phyloP scores from a whole-genome alignment of 345 rosid genomes.

The Eutrema japonicum region DNA sequence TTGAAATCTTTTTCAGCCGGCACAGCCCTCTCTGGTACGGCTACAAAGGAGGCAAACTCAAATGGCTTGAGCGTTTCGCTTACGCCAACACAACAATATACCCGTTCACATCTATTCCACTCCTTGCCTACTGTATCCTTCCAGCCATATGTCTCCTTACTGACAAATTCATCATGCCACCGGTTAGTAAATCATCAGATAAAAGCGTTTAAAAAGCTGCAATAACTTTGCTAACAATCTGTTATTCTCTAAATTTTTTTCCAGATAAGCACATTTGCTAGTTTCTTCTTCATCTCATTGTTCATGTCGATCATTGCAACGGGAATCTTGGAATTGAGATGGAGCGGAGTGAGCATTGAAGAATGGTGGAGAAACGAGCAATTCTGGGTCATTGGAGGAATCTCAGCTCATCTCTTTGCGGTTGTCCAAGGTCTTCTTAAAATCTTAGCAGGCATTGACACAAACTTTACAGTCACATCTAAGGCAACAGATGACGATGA shows the following conservation, averaged over 20 bases:
- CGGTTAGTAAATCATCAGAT: constrained; percentile 51
- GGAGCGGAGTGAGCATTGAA: constrained; percentile 99
- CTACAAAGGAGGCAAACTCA: constrained; percentile 89
- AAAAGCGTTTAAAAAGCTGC: not conserved
- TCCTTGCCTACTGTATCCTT: constrained; percentile 87
- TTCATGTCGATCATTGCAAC: constrained; percentile 82
- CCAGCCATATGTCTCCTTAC: constrained; percentile 96
- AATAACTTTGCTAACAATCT: constrained; percentile 9
- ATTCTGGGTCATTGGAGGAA: constrained; percentile 96
- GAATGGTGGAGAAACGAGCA: constrained; percentile 99
- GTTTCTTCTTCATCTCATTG: constrained; percentile 85
- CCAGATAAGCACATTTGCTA: constrained; percentile 94
- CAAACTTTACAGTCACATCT: constrained; percentile 95
- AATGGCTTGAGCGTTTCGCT: constrained; percentile 92
- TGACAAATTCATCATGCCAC: constrained; percentile 97
- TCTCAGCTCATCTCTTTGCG: constrained; percentile 94
- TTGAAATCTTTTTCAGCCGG: constrained; percentile 96
- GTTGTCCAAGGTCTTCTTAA: constrained; percentile 88
- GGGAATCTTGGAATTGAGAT: constrained; percentile 85
- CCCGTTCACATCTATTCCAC: constrained; percentile 92
- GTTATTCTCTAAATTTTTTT: not conserved
- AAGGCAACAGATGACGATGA: constrained; percentile 87
- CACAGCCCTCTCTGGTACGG: constrained; percentile 93
- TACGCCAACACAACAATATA: constrained; percentile 92
- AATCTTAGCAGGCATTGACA: constrained; percentile 89